Evolutionary conservation across 1,139 yeast genomes (phyloP), one percentile per base, ranked within the genome.

Genomic region (Candida tropicalis): DNA sequence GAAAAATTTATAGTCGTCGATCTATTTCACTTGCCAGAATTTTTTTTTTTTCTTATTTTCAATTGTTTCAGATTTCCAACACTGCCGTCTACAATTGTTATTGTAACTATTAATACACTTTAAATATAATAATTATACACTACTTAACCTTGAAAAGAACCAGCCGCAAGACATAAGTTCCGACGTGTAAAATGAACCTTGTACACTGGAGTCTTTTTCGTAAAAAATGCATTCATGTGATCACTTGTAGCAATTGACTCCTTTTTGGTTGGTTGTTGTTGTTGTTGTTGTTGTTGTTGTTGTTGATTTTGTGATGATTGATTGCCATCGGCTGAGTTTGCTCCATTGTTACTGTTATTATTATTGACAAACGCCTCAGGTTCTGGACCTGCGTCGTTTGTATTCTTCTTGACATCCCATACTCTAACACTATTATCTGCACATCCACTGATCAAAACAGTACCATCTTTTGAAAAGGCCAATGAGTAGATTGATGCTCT

Each of bases 391-490:
- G 84, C 80, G 54, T 88, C 96, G 45, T 77, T 75, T 0, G 97
- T 88, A 46, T 89, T 89, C 55, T 84, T 81, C 63, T 87, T 88
- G 42, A 89, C 82, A 63, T 95, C 98, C 99, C 99, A 95, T 2
- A 91, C 96, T 54, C 99, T 76, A 2, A 93, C 95, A 2, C 96
- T 84, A 57, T 85, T 82, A 65, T 95, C 99, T 1, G 96, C 93
- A 41, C 95, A 97, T 25, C 96, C 90, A 63, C 96, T 87, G 3
- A 93, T 93, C 43, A 95, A 74, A 0, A 90, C 89, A 17, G 87
- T 81, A 16, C 98, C 97, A 58, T 91, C 98, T 54, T 80, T 79
- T 29, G 95, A 86, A 63, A 89, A 93, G 4, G 88, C 79, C 49
- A 95, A 71, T 9, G 97, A 88, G 63, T 91, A 87, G 39, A 95